Base-by-base conservation (phyloP, 2,329 filamentous ascomycete species). In the Rhinocladiella similis region DNA sequence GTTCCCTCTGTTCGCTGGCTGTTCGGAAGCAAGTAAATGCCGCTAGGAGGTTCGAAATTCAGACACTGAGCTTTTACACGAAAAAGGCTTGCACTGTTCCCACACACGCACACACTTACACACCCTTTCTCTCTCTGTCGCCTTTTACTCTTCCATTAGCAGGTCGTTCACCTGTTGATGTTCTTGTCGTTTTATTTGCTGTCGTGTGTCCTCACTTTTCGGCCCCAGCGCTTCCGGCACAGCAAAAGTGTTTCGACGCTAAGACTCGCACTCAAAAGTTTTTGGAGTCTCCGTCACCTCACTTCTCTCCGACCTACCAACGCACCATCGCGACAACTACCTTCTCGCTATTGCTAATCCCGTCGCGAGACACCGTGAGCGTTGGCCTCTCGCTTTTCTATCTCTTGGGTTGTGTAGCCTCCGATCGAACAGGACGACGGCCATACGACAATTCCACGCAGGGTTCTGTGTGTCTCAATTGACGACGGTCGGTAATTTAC, bases 21-120 rank as follows among this genome's bases (percentile, higher is more conserved):
- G 29, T 49, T 47, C 33, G 42, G 47, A 19, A 18, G 47, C 47
- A 42, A 51, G 22, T 29, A 25, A 60, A 60, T 60, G 57, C 54
- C 57, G 57, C 57, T 60, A 60, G 57, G 53, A 57, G 50, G 57
- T 52, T 56, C 29, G 50, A 53, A 60, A 60, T 60, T 60, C 57
- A 57, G 52, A 43, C 47, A 33, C 22, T 46, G 41, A 50, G 43
- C 43, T 46, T 46, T 53, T 53, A 20, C 33, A 47, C 47, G 53
- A 59, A 59, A 59, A 59, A 55, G 47, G 57, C 57, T 56, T 47
- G 53, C 53, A 45, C 56, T 38, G 41, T 56, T 51, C 56, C 52
- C 52, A 47, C 56, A 48, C 56, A 58, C 29, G 29, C 29, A 33
- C 29, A 41, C n/a, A 41, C 38, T 41, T 18, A 7, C 38, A 41